Evolutionary conservation across 2,329 filamentous ascomycete genomes (phyloP).

Genomic region (Pezicula carpinea): DNA sequence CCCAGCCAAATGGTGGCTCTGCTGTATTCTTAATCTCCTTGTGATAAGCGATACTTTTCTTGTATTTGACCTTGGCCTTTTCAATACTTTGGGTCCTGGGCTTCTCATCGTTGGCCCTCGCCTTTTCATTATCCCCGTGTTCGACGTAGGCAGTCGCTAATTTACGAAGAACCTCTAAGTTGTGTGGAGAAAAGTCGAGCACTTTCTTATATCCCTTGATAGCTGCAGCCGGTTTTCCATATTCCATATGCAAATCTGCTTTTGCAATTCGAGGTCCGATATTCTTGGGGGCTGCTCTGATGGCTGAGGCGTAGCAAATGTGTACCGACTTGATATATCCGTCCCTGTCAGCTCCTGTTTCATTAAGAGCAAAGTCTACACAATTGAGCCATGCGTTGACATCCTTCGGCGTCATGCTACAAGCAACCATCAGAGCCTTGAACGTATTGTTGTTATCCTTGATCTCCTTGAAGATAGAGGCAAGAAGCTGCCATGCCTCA

Average conservation of each 20-base stretch:
- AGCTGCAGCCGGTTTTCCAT: constrained; percentile 48
- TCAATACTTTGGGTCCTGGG: constrained; percentile 14
- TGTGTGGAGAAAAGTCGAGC: constrained; percentile 42
- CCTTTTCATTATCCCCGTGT: constrained; percentile 24
- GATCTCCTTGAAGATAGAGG: constrained; percentile 56
- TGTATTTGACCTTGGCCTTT: constrained; percentile 29
- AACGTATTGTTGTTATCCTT: constrained; percentile 53
- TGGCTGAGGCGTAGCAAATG: constrained; percentile 54
- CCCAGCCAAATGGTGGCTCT: constrained; percentile 49
- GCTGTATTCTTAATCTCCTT: constrained; percentile 10
- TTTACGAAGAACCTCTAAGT: constrained; percentile 34
- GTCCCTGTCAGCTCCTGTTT: constrained; percentile 40
- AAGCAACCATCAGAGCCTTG: constrained; percentile 56
- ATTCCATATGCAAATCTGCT: constrained; percentile 52
- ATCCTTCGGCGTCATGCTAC: constrained; percentile 58
- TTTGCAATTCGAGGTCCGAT: constrained; percentile 55
- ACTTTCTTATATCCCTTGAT: constrained; percentile 53
- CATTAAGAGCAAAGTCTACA: constrained; percentile 51
- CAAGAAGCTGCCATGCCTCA: constrained; percentile 59
- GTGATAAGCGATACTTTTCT: constrained; percentile 25
- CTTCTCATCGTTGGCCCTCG: constrained; percentile 28
- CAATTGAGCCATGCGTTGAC: constrained; percentile 53
- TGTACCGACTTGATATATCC: constrained; percentile 49
- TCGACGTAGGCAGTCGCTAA: constrained; percentile 31
- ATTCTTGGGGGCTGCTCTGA: constrained; percentile 48